Base-by-base conservation (phyloP, 1,284 basidiomycete genomes). In the Fomitopsis palustris region DNA sequence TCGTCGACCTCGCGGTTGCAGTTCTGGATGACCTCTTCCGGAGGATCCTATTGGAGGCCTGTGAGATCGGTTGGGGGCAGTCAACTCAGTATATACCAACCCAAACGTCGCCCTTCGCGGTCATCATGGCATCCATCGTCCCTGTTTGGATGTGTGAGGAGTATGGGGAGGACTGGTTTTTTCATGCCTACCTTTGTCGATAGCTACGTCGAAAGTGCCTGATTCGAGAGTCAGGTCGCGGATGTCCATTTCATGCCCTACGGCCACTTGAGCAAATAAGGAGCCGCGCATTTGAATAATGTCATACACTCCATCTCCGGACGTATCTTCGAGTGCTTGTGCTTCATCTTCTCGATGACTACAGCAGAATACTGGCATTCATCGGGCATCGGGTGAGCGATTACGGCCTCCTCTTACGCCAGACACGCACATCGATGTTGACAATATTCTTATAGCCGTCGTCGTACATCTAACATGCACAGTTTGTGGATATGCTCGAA, bases 71-170 rank as follows among this genome's bases (percentile, higher is more conserved):
- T 19, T n/a, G n/a, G n/a, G n/a, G 55, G 51, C 38, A 8, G n/a
- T 51, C 54, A 49, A 21, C 17, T 27, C n/a, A 39, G n/a, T 43
- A 73, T 83, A 61, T 65, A 93, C 45, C 0, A 4, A 47, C 93
- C 94, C 94, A 96, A 62, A 94, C 89, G 69, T 95, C 90, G 8
- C 91, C 89, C 72, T 93, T 93, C 0, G 84, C 81, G 0, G 93
- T 90, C 83, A 96, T 86, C 90, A 97, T 92, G 0, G 94, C 93
- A 71, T 96, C 95, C 93, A 96, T 95, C 0, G 93, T 96, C 61
- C 86, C 86, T 87, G 54, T 27, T 27, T 16, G 5, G 14, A 7
- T 5, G 45, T 6, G n/a, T 47, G 8, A 27, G 47, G 23, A 16
- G 19, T 17, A 33, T 8, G 27, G 14, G n/a, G n/a, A 5, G 45